These are phyloP conservation scores for Macrolepiota albuminosa DNA, from an alignment of 768 basidiomycete genomes.

Conservation along the genomic window DNA sequence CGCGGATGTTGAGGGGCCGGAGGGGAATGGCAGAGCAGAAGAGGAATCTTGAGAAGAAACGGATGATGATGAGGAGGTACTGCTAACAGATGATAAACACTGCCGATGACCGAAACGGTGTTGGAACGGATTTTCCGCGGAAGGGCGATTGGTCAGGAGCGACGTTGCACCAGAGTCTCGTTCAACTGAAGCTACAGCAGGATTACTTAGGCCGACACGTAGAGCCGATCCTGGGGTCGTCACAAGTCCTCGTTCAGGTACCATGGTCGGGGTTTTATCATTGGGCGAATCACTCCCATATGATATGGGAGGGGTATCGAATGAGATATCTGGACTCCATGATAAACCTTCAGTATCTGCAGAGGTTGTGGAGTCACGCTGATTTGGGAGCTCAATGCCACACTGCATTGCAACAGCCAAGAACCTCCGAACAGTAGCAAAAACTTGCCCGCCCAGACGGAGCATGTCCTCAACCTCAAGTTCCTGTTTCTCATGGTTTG, in stretches of 20 bases:
- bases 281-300: constrained; percentile 23
- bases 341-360: constrained; percentile 24
- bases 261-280: constrained; percentile 30
- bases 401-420: constrained; percentile 72
- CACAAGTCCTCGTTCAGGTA: constrained; percentile 18
- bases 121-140: constrained; percentile 14
- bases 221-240: constrained; percentile 27
- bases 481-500: constrained; percentile 41
- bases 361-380: constrained; percentile 29
- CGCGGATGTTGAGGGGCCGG: constrained; percentile 61
- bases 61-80: constrained; percentile 61
- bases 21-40: constrained; percentile 57
- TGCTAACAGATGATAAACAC: constrained; percentile 55
- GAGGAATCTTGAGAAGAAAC: constrained; percentile 61
- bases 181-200: constrained; percentile 20
- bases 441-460: constrained; percentile 73
- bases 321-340: constrained; percentile 27
- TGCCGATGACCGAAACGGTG: constrained; percentile 39
- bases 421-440: constrained; percentile 76
- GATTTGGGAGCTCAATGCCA: constrained; percentile 63
- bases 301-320: constrained; percentile 23
- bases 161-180: constrained; percentile 33
- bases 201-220: constrained; percentile 41
- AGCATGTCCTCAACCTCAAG: constrained; percentile 75
- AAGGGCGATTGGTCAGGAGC: constrained; percentile 27